Conservation (phyloP, 805 yeast species). For the Kodamaea lidongshanica region DNA sequence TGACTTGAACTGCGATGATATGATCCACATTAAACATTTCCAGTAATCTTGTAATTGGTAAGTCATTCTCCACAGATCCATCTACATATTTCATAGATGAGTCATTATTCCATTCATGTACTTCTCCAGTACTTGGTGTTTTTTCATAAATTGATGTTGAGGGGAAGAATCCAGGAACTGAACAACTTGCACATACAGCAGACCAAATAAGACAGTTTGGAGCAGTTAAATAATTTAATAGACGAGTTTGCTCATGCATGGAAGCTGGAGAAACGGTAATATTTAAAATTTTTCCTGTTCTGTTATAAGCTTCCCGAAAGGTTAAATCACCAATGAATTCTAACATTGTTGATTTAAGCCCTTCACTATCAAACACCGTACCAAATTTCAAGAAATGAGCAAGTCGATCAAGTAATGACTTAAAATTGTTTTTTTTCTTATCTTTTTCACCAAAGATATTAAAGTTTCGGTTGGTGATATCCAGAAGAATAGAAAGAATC, state of each 20-base stretch:
- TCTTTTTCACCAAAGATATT: conserved; percentile 51
- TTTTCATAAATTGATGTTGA: conserved; percentile 82
- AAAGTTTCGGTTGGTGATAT: conserved; percentile 54
- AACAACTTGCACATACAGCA: conserved; percentile 89
- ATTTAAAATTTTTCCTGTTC: conserved; percentile 89
- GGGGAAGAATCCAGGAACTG: conserved; percentile 87
- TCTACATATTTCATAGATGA: conserved; percentile 79
- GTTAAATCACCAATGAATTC: conserved; percentile 83
- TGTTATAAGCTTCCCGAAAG: conserved; percentile 87
- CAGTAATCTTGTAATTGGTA: conserved; percentile 82
- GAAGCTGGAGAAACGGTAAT: conserved; percentile 92
- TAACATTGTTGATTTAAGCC: conserved; percentile 67
- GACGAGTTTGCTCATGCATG: conserved; percentile 81
- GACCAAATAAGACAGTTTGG: conserved; percentile 82
- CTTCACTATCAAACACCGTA: conserved; percentile 76
- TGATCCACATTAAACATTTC: conserved; percentile 98
- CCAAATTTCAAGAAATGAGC: conserved; percentile 71
- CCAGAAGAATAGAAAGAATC: conserved; percentile 47
- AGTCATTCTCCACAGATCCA: conserved; percentile 92
- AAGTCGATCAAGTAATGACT: conserved; percentile 37
- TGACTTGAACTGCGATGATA: conserved; percentile 95
- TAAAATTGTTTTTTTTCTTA: conserved; percentile 41
- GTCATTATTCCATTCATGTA: conserved; percentile 75
- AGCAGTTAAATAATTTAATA: conserved; percentile 73
- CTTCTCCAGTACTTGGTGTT: conserved; percentile 62